Evolutionary conservation across 2,329 filamentous ascomycete species (phyloP).

Genomic region (Scedosporium dehoogii): DNA sequence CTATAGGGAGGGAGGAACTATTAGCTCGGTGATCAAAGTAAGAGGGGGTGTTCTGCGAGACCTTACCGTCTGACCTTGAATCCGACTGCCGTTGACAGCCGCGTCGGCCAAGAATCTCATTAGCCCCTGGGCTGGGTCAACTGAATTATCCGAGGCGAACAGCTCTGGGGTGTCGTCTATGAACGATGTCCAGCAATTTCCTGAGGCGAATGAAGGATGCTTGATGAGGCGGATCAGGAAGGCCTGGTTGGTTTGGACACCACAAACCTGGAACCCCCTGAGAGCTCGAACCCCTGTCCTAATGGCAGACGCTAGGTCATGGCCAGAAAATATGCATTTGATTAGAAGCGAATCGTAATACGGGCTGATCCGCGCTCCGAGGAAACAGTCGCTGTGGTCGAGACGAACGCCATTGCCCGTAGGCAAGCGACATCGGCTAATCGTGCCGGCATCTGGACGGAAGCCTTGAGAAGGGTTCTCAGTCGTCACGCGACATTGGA

Average conservation of each 20-base stretch:
- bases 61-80: slow-evolving; percentile 96
- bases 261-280: slow-evolving; percentile 95
- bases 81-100: slow-evolving; percentile 95
- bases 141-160: slow-evolving; percentile 85
- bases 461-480: slow-evolving; percentile 88
- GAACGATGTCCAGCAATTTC: slow-evolving; percentile 98
- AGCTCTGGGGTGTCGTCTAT: slow-evolving; percentile 95
- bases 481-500: slow-evolving; percentile 98
- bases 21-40: no score
- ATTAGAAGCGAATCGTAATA: slow-evolving; percentile 85
- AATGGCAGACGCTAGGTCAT: slow-evolving; percentile 89
- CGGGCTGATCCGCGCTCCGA: slow-evolving; percentile 75
- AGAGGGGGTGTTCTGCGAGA: no score
- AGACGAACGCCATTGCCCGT: slow-evolving; percentile 91
- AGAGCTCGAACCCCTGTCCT: slow-evolving; percentile 90
- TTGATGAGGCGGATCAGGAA: slow-evolving; percentile 91
- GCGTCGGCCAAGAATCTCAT: slow-evolving; percentile 90
- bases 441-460: slow-evolving; percentile 93
- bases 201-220: slow-evolving; percentile 86
- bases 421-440: slow-evolving; percentile 94
- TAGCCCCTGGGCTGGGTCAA: slow-evolving; percentile 97
- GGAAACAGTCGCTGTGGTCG: slow-evolving; percentile 92
- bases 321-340: slow-evolving; percentile 87
- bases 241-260: slow-evolving; percentile 98
- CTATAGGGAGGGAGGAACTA: no score